Evolutionary conservation across 495 filamentous ascomycete species (phyloP), one percentile per base, ranked within the genome.

Genomic region (Glutinoglossum americanum): DNA sequence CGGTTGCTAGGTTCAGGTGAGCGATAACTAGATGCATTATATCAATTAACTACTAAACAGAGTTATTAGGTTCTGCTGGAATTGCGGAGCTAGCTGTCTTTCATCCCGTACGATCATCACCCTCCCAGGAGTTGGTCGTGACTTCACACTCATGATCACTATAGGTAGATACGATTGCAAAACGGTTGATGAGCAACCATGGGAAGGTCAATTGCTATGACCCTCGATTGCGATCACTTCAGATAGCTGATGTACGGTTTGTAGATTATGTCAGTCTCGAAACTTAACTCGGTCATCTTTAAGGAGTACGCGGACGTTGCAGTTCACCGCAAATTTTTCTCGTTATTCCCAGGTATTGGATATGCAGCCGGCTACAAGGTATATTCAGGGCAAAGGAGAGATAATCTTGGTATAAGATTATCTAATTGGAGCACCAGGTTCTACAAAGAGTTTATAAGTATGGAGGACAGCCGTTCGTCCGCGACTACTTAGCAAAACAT

Each of bases 331-430:
- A 95, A 95, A 66, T 95, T 96, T 71, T 81, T 95, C 67, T 94
- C 92, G 30, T 75, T 99, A 28, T 99, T 99, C 71, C 92, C 92
- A 44, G 92, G 92, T 61, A 76, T 99, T 47, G 92, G 92, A 62
- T 99, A 97, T 67, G 92, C 92, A 30, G 92, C 92, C 55, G 88
- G 90, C 56, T 99, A 99, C 74, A 99, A 99, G 80, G 85, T 92
- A 62, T 48, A 71, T 66, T 13, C 19, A 56, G 45, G 10, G 25
- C 13, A 13, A 19, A 41, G 28, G 17, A 45, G 33, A n/a, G 49
- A 45, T 49, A 11, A 3, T 4, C n/a, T 19, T 25, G 15, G n/a
- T 30, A 25, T 25, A 0, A 48, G 11, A 21, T 26, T 13, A 23
- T 3, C 51, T 55, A 45, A 51, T 39, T n/a, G n/a, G 21, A 15